Percentiles rank a stretch among this genome's conserved stretches.
phyloP scores from a whole-genome alignment of 2,329 filamentous ascomycete genomes.

The Grosmannia huntii region DNA sequence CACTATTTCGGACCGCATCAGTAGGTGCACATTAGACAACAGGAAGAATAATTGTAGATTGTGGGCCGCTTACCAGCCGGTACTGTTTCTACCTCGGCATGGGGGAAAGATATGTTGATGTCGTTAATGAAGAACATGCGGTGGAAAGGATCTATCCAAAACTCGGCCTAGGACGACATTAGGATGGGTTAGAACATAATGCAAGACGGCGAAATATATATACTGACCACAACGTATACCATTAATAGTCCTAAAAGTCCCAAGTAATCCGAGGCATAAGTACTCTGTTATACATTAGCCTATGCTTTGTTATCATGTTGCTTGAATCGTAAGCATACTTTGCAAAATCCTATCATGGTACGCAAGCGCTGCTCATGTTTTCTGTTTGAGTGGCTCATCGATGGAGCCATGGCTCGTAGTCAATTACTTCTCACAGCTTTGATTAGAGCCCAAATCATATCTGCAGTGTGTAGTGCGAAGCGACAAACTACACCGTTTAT shows the following conservation, averaged over 20 bases:
- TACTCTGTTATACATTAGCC: conserved; percentile 38
- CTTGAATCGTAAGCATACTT: conserved; percentile 19
- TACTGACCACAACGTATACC: conserved; percentile 48
- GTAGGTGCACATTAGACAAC: background rate
- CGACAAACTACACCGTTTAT: background rate
- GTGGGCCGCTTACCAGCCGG: conserved; percentile 47
- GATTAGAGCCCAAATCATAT: conserved; percentile 25
- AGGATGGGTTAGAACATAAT: background rate
- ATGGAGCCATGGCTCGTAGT: conserved; percentile 29
- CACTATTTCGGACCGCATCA: conserved; percentile 21
- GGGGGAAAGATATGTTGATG: conserved; percentile 70
- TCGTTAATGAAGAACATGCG: conserved; percentile 89
- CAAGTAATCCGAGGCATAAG: conserved; percentile 80
- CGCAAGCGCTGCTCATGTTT: conserved; percentile 14
- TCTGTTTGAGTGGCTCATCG: background rate
- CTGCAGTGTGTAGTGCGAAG: background rate
- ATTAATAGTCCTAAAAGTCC: conserved; percentile 59
- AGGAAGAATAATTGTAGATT: background rate
- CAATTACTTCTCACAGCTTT: conserved; percentile 28
- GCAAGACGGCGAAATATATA: background rate
- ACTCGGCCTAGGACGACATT: conserved; percentile 36
- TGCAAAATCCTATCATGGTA: conserved; percentile 32
- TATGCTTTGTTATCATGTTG: background rate
- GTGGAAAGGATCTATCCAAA: conserved; percentile 74
- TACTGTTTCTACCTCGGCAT: conserved; percentile 74